These are phyloP conservation scores for Corchorus olitorius DNA, from an alignment of 345 rosid genomes.

Conservation along the genomic window DNA sequence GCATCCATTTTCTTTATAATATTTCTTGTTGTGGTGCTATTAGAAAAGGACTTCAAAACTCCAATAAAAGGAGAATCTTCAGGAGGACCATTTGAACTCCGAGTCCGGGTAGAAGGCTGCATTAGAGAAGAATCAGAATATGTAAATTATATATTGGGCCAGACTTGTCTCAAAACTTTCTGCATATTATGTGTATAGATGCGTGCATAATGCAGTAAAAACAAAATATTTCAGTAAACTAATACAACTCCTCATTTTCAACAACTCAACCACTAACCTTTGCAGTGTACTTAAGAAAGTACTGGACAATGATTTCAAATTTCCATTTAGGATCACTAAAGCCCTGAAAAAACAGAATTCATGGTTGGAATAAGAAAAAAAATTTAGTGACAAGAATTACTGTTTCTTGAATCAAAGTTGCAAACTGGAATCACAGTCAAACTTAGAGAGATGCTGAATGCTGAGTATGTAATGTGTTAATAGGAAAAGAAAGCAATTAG, in stretches of 20 bases:
- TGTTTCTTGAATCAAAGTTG: not conserved
- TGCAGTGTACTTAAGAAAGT: slow-evolving; percentile 58
- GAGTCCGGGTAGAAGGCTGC: slow-evolving; percentile 71
- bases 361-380: not conserved
- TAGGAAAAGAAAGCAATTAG: not conserved
- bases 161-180: slow-evolving; percentile 3
- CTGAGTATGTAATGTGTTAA: not conserved
- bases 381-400: not conserved
- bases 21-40: slow-evolving; percentile 40
- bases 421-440: slow-evolving; percentile 6
- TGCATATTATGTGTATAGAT: not conserved
- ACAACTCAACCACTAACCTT: slow-evolving; percentile 43
- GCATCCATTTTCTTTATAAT: slow-evolving; percentile 55
- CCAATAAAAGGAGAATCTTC: slow-evolving; percentile 53
- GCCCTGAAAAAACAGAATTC: slow-evolving; percentile 44
- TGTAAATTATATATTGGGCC: not conserved
- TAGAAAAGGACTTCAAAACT: slow-evolving; percentile 58
- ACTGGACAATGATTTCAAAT: slow-evolving; percentile 69
- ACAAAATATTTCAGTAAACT: slow-evolving; percentile 1
- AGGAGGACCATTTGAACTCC: slow-evolving; percentile 46
- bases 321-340: slow-evolving; percentile 82
- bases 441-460: not conserved
- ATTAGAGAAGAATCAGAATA: slow-evolving; percentile 33
- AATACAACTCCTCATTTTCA: not conserved
- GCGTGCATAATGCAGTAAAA: not conserved